A percentile compares a stretch with the other conserved stretches of the same genome.
Evolutionary conservation across 163 green algal species (phyloP).

Genomic region (Chlorella variabilis): DNA sequence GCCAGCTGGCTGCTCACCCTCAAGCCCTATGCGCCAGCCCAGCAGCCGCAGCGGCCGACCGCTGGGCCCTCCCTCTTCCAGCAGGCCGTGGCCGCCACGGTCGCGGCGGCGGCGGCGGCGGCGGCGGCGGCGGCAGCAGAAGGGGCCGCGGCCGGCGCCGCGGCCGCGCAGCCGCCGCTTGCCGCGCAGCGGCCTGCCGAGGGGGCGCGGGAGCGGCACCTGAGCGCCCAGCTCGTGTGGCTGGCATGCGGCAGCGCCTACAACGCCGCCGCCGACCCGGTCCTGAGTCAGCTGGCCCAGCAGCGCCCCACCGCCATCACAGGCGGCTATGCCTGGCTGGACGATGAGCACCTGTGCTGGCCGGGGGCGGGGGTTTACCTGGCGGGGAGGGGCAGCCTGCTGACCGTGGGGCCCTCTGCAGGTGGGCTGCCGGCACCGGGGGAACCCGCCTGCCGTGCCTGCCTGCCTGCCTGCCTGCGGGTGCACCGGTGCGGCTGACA

Average conservation of each 20-base stretch:
- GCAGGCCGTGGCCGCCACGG: constrained; percentile 4
- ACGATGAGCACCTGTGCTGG: constrained; percentile 33
- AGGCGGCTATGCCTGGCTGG: constrained; percentile 38
- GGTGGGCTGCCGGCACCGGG: constrained; percentile 19
- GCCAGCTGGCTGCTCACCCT: not conserved
- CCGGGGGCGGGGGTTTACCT: constrained; percentile 40
- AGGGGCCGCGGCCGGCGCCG: not conserved
- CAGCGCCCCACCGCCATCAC: constrained; percentile 9
- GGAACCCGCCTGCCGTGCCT: not conserved
- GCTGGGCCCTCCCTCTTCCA: constrained; percentile 7
- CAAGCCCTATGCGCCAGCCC: not conserved
- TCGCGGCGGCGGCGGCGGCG: not conserved
- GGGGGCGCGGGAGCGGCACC: not conserved
- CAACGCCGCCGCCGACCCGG: constrained; percentile 12
- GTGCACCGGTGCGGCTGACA: too few relatives aligned
- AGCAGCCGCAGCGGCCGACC: not conserved
- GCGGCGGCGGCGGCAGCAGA: not conserved
- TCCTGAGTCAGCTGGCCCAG: constrained; percentile 18
- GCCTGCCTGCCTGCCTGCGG: too few relatives aligned
- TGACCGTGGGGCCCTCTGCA: constrained; percentile 36
- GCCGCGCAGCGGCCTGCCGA: not conserved
- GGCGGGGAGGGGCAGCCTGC: constrained; percentile 21
- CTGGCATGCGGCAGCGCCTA: constrained; percentile 44
- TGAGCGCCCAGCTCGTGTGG: constrained; percentile 37
- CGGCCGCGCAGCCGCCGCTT: not conserved